phyloP scores from a whole-genome alignment of 805 yeast genomes.

The Cyberlindnera mrakii region DNA sequence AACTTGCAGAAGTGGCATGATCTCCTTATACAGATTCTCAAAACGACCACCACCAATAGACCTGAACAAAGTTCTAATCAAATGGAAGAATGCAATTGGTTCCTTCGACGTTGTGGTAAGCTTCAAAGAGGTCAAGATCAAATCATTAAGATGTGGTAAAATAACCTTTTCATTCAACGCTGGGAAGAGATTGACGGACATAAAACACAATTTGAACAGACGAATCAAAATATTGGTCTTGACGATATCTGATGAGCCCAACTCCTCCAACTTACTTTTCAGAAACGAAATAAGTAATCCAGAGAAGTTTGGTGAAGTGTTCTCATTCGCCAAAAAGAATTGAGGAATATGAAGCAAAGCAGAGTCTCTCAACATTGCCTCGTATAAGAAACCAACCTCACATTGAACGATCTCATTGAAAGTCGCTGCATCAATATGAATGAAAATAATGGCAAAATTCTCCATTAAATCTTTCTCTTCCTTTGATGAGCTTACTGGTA shows the following conservation, averaged over 20 bases:
- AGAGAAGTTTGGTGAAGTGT: slow-evolving; percentile 89
- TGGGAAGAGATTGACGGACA: slow-evolving; percentile 93
- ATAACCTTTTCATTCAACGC: slow-evolving; percentile 80
- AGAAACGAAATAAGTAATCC: slow-evolving; percentile 76
- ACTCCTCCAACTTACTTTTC: slow-evolving; percentile 61
- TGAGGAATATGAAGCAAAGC: slow-evolving; percentile 89
- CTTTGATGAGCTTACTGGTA: slow-evolving; percentile 81
- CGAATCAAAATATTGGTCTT: slow-evolving; percentile 78
- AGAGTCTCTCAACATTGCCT: slow-evolving; percentile 74
- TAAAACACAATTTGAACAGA: slow-evolving; percentile 85
- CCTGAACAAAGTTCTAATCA: slow-evolving; percentile 83
- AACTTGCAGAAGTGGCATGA: slow-evolving; percentile 84
- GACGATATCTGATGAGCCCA: slow-evolving; percentile 76
- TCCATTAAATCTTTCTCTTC: slow-evolving; percentile 97
- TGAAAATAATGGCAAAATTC: slow-evolving; percentile 86
- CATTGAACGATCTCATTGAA: slow-evolving; percentile 86
- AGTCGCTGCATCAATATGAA: slow-evolving; percentile 91
- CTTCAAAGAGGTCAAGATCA: slow-evolving; percentile 75
- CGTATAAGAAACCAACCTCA: slow-evolving; percentile 73
- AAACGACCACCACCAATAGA: slow-evolving; percentile 97
- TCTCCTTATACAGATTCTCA: slow-evolving; percentile 87
- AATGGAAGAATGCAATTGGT: slow-evolving; percentile 83
- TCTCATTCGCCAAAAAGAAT: slow-evolving; percentile 86
- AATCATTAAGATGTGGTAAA: slow-evolving; percentile 77
- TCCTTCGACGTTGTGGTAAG: slow-evolving; percentile 82